These are phyloP conservation scores for Dichomitus squalens DNA, from an alignment of 1,284 basidiomycete genomes.

Conservation along the genomic window DNA sequence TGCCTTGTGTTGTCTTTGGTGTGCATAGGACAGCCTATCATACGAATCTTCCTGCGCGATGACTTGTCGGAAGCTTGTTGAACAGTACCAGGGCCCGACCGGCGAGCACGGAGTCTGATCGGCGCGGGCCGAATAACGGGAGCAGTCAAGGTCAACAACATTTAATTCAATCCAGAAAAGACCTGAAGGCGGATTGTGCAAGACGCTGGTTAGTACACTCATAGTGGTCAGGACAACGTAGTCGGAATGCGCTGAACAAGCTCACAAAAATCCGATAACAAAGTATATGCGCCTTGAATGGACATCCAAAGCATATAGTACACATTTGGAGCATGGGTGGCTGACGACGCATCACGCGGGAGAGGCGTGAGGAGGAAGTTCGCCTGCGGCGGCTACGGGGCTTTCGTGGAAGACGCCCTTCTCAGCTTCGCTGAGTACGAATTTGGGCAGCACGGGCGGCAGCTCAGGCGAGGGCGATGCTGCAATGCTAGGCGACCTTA, in stretches of 20 bases:
- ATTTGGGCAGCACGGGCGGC: conserved; percentile 15
- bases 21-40: not conserved
- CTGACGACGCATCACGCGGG: conserved; percentile 16
- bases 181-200: not conserved
- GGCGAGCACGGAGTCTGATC: conserved; percentile 5
- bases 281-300: conserved; percentile 8
- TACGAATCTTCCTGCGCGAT: not conserved
- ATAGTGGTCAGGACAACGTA: not conserved
- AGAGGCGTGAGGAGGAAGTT: conserved; percentile 13
- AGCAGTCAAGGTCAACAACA: not conserved
- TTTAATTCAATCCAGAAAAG: not conserved
- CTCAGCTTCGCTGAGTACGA: conserved; percentile 20
- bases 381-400: conserved; percentile 22
- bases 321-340: not conserved
- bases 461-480: conserved; percentile 25
- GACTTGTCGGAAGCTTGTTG: not conserved
- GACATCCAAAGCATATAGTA: not conserved
- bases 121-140: not conserved
- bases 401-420: conserved; percentile 22
- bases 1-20: not conserved
- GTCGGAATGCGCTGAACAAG: not conserved
- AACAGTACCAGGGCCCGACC: too few relatives aligned
- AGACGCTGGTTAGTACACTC: not conserved
- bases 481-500: conserved; percentile 25
- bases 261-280: conserved; percentile 6